These are phyloP conservation scores for Lotus japonicus DNA, from an alignment of 306 rosid genomes.

Conservation along the genomic window DNA sequence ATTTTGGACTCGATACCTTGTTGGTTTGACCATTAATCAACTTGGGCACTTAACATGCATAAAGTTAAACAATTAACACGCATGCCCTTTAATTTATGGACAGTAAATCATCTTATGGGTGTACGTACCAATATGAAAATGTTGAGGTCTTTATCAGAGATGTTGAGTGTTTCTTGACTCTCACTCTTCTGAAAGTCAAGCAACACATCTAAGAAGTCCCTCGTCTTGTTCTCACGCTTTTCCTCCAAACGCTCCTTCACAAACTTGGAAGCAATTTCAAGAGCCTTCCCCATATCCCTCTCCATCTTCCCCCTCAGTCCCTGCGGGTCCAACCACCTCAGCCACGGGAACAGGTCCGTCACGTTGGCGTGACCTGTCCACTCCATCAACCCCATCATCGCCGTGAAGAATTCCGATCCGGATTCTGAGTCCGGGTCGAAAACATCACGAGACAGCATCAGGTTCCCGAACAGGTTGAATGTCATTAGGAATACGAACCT, in stretches of 20 bases:
- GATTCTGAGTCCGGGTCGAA: conserved; percentile 32
- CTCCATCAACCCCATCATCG: conserved; percentile 42
- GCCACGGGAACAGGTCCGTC: conserved; percentile 45
- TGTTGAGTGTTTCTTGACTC: conserved; percentile 20
- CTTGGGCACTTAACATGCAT: no score
- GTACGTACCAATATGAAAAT: conserved; percentile 50
- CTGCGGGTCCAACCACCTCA: conserved; percentile 46
- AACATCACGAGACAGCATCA: conserved; percentile 52
- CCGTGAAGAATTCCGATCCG: conserved; percentile 41
- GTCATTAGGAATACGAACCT: conserved; percentile 45
- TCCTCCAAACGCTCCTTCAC: conserved; percentile 32
- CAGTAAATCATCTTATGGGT: no score
- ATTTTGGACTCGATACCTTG: no score
- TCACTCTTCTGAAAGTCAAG: conserved; percentile 44
- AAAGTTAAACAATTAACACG: no score
- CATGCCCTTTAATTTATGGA: no score
- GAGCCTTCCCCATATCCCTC: conserved; percentile 43
- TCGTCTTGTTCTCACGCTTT: neutral
- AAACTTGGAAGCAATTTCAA: conserved; percentile 34
- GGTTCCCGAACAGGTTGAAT: conserved; percentile 52
- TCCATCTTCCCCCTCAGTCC: conserved; percentile 46
- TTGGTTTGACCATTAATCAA: no score
- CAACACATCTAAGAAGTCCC: conserved; percentile 53
- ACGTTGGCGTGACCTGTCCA: conserved; percentile 42
- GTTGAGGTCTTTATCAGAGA: conserved; percentile 44